Evolutionary conservation across 345 rosid species (phyloP).

Genomic region (Physaria fendleri): DNA sequence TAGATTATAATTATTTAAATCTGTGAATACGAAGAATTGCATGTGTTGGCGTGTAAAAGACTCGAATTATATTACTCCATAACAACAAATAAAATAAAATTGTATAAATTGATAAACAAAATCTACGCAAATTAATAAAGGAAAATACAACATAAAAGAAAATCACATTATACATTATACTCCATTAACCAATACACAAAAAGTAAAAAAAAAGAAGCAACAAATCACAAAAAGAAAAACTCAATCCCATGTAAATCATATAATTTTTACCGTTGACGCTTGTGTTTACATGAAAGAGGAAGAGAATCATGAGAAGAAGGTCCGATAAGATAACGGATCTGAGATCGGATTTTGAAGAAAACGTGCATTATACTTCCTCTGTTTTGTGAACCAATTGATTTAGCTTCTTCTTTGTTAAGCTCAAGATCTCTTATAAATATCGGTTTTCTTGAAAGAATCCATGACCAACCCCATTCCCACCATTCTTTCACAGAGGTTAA

Average conservation of each 20-base stretch:
- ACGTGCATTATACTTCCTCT: slow-evolving; percentile 86
- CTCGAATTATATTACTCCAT: no score
- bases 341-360: slow-evolving; percentile 55
- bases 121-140: slow-evolving; percentile 2
- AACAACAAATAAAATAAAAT: slow-evolving; percentile 5
- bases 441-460: slow-evolving; percentile 75
- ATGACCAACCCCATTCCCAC: slow-evolving; percentile 89
- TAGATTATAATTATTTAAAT: no score
- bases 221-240: neutral
- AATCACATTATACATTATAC: slow-evolving; percentile 4
- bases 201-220: no score
- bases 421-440: slow-evolving; percentile 73
- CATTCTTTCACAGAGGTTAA: slow-evolving; percentile 64
- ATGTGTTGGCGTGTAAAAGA: no score
- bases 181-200: neutral
- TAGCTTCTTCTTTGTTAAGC: slow-evolving; percentile 69
- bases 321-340: slow-evolving; percentile 39
- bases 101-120: neutral
- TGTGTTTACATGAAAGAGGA: slow-evolving; percentile 31
- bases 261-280: slow-evolving; percentile 18
- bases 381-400: slow-evolving; percentile 46
- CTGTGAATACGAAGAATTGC: no score
- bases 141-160: slow-evolving; percentile 1
- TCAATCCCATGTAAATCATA: no score
- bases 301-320: slow-evolving; percentile 36